Base-by-base conservation (phyloP, 2,329 filamentous ascomycete species). In the Epichloe elymi region DNA sequence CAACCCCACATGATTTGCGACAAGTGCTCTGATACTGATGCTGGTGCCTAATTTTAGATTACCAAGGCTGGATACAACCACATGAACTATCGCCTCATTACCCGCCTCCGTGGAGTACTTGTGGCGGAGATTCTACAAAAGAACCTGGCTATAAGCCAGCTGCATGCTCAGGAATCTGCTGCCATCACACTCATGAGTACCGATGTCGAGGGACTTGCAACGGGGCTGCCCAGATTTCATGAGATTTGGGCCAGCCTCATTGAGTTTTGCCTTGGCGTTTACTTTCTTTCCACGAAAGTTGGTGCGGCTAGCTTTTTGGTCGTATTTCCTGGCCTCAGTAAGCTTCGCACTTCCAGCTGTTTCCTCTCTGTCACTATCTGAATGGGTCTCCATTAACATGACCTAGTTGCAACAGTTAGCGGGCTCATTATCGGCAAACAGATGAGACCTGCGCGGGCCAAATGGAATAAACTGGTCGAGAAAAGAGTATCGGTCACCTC, bases 321-420 rank as follows among this genome's bases (percentile, higher is more conserved):
- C 12, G 78, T 76, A 83, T 89, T 89, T 51, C 86, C 86, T 2
- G 81, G 83, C 53, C 86, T 82, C n/a, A 48, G 58, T 50, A 42
- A 48, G 46, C 51, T 30, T 20, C 8, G 42, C 1, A 19, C 5
- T 7, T 3, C 8, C 2, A 20, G 7, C n/a, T 33, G 4, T 14
- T 17, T 30, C 11, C 42, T 23, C 19, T 42, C 15, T 26, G 5
- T 14, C 19, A 3, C 20, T 6, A 11, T 33, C 20, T 11, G n/a
- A 23, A 17, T 44, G 11, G 39, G 30, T 30, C 46, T 38, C 10
- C n/a, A 15, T 39, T 38, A 30, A 43, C n/a, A 4, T 0, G 65
- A 63, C 14, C 26, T n/a, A 2, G 70, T 64, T 0, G 69, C 61
- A 66, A 74, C 72, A 68, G 43, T 67, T 52, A 23, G 55, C 56